Evolutionary conservation across 2,329 filamentous ascomycete species (phyloP), one percentile per base, ranked within the genome.

Genomic region (Alternaria sp.): DNA sequence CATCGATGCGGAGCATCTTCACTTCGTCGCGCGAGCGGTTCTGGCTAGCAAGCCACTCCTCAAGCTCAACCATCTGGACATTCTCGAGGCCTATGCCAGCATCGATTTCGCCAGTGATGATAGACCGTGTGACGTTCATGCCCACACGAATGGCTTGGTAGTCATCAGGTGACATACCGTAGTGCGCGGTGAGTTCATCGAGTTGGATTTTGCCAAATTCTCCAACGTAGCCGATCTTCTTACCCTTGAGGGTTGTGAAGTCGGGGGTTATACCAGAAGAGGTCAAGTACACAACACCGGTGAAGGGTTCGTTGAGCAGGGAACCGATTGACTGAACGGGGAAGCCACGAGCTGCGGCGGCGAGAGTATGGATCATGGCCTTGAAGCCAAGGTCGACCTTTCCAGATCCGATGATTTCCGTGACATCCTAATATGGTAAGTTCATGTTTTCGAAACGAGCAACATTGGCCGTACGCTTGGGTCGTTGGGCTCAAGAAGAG

Each of bases 181-280:
- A 92, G 84, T 93, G 87, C 46, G 88, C 88, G 49, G 90, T 93
- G 63, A 93, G 85, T 75, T 93, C 91, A 75, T 93, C 91, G 67
- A 93, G 92, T 81, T 93, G 90, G 75, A 93, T 92, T 77, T 88
- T 93, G 79, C 91, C 91, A 65, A 93, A 93, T 76, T 93, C 91
- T 70, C 90, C 90, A 57, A 93, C 90, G 68, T 93, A 93, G 75
- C 91, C 91, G 75, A 93, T 93, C 24, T 85, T 87, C 81, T 92
- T 92, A 68, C 89, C 90, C 79, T 89, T 90, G 68, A 93, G 86
- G 41, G 89, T 89, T 74, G 84, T 86, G 81, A 93, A 93, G 81
- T 93, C 90, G 47, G 87, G 80, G 30, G 89, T 92, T 79, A 93
- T 92, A 57, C 90, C 90, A 47, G 87, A 90, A 48, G 85, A 83